phyloP scores from a whole-genome alignment of 2,329 filamentous ascomycete genomes.

The Apiospora hydei region DNA sequence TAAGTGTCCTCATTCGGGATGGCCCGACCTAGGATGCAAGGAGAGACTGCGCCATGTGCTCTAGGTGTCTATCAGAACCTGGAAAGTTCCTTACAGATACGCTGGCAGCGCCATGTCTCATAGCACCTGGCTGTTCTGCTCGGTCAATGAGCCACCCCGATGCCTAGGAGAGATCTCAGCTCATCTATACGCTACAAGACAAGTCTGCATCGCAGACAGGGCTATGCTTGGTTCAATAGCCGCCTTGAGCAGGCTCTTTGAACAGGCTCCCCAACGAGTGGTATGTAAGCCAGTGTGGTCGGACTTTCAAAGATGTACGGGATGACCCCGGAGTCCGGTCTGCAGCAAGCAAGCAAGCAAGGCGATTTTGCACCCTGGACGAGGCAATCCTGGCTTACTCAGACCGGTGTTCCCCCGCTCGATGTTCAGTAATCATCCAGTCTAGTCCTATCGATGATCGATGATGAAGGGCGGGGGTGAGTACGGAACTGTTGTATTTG shows the following conservation, averaged over 20 bases:
- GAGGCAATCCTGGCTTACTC: constrained; percentile 15
- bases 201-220: neutral
- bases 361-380: neutral
- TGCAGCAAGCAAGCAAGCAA: constrained; percentile 16
- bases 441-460: neutral
- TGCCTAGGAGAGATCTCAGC: neutral
- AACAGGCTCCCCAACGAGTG: neutral
- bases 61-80: neutral
- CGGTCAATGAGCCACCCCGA: neutral
- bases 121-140: neutral
- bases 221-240: constrained; percentile 4
- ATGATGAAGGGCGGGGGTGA: neutral
- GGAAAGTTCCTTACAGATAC: constrained; percentile 11
- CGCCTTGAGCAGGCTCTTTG: neutral
- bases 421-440: constrained; percentile 8
- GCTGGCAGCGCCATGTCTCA: constrained; percentile 19
- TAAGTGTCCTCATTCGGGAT: neutral
- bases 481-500: neutral
- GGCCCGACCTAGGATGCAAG: constrained; percentile 13
- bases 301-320: neutral
- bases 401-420: neutral
- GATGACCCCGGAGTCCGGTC: neutral
- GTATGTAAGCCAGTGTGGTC: neutral
- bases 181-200: constrained; percentile 19
- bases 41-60: neutral